A percentile compares a stretch with the other conserved stretches of the same genome.
phyloP scores from a whole-genome alignment of 2,329 filamentous ascomycete genomes.

The Neonectria faginata region DNA sequence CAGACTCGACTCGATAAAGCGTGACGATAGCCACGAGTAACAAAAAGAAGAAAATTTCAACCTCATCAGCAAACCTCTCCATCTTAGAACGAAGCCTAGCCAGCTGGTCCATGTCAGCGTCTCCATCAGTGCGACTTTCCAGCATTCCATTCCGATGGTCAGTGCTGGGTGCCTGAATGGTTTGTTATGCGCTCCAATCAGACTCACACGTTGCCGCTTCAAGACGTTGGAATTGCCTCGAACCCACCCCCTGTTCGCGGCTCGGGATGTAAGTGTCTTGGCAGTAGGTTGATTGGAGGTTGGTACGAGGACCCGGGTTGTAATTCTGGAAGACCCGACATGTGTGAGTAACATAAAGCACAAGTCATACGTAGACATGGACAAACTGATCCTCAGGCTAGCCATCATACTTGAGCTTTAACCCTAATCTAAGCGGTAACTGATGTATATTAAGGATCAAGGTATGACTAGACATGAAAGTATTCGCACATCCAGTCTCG shows the following conservation, averaged over 20 bases:
- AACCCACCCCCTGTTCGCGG: not conserved
- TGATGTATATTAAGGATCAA: no score
- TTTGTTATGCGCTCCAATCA: slow-evolving; percentile 18
- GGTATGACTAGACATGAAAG: no score
- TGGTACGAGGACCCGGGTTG: not conserved
- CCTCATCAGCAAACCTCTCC: not conserved
- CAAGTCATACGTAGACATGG: no score
- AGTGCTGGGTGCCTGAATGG: not conserved
- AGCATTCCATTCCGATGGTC: slow-evolving; percentile 10
- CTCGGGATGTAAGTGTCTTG: not conserved
- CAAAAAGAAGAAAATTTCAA: not conserved
- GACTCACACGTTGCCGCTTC: not conserved
- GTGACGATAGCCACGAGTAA: no score
- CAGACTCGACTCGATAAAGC: not conserved
- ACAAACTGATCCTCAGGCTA: no score
- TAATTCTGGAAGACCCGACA: no score
- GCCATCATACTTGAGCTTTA: no score
- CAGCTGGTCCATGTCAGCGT: slow-evolving; percentile 9
- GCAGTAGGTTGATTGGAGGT: not conserved
- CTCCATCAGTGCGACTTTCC: not conserved
- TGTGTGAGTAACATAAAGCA: no score
- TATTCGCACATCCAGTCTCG: no score
- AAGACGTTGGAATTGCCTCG: not conserved
- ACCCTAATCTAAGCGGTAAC: no score
- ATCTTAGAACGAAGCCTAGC: not conserved